Percentiles rank a stretch among this genome's conserved stretches.
phyloP scores from a whole-genome alignment of 2,329 filamentous ascomycete genomes.

The Scedosporium dehoogii region DNA sequence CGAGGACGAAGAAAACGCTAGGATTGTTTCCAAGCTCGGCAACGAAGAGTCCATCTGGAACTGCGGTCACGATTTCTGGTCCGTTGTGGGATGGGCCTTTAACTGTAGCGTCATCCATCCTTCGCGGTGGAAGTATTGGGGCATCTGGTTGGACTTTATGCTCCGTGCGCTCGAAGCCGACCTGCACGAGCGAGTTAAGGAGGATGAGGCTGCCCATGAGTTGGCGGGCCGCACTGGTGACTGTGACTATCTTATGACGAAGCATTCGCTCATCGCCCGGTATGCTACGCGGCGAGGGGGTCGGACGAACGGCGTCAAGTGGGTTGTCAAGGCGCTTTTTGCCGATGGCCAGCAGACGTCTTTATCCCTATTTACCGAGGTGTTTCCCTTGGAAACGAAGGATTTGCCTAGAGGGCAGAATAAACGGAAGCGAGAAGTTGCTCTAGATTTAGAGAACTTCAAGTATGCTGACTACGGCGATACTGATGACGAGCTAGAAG shows the following conservation, averaged over 20 bases:
- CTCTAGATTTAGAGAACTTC: slow-evolving; percentile 48
- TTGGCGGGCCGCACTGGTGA: slow-evolving; percentile 11
- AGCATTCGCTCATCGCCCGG: slow-evolving; percentile 45
- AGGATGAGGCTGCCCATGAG: slow-evolving; percentile 10
- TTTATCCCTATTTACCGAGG: slow-evolving; percentile 47
- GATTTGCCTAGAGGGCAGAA: slow-evolving; percentile 27
- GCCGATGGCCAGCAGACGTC: slow-evolving; percentile 50
- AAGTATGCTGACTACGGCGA: slow-evolving; percentile 47
- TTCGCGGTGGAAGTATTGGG: slow-evolving; percentile 73
- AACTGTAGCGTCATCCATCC: slow-evolving; percentile 71
- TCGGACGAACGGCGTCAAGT: slow-evolving; percentile 35
- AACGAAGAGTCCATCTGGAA: slow-evolving; percentile 59
- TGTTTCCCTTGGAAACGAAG: slow-evolving; percentile 58
- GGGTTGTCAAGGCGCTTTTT: slow-evolving; percentile 57
- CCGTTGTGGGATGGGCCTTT: slow-evolving; percentile 81
- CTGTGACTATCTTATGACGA: slow-evolving; percentile 9
- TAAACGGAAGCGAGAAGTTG: slow-evolving; percentile 38
- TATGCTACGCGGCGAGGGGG: slow-evolving; percentile 43
- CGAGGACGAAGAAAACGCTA: slow-evolving; percentile 37
- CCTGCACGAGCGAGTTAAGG: slow-evolving; percentile 37
- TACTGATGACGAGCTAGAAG: slow-evolving; percentile 18
- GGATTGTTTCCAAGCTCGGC: slow-evolving; percentile 49
- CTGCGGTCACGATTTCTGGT: slow-evolving; percentile 81
- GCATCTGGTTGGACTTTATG: slow-evolving; percentile 69
- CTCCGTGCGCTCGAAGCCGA: slow-evolving; percentile 68